phyloP scores from a whole-genome alignment of 2,329 filamentous ascomycete species.

The Fusarium sp. region DNA sequence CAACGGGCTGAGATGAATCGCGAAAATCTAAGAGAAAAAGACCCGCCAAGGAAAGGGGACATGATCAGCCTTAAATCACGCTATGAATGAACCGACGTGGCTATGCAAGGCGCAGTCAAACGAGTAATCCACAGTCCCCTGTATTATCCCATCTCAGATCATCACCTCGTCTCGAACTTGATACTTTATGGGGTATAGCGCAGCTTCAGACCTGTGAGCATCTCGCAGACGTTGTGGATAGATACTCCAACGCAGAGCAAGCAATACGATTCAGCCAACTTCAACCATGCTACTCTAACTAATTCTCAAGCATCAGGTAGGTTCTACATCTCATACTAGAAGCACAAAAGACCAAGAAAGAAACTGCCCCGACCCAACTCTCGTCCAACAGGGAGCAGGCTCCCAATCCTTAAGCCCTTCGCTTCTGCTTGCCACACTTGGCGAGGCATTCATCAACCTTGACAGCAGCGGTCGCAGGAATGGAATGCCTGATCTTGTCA shows the following conservation, averaged over 20 bases:
- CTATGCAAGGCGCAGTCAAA: neutral
- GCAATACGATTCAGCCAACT: neutral
- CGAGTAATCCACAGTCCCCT: neutral
- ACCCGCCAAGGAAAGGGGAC: neutral
- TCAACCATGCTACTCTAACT: neutral
- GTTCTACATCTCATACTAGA: neutral
- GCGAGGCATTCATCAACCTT: slow-evolving; percentile 62
- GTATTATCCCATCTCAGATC: neutral
- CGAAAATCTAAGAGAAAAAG: neutral
- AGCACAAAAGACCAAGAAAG: neutral
- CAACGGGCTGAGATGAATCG: neutral
- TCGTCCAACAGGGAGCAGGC: neutral
- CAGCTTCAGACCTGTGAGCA: too few species aligned
- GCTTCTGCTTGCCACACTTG: slow-evolving; percentile 51
- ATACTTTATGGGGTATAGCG: too few species aligned
- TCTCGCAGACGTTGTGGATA: too few species aligned
- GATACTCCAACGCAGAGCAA: neutral
- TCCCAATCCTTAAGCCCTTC: slow-evolving; percentile 33
- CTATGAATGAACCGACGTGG: neutral
- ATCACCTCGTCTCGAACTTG: too few species aligned
- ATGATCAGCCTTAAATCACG: neutral
- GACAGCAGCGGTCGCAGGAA: slow-evolving; percentile 57
- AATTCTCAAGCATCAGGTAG: neutral
- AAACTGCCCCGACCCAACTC: neutral
- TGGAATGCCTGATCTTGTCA: slow-evolving; percentile 51